Percentiles rank a stretch among this genome's conserved stretches.
These are phyloP conservation scores for Chlamydomonas sphaeroides DNA, from an alignment of 139 green algal species.

Conservation along the genomic window DNA sequence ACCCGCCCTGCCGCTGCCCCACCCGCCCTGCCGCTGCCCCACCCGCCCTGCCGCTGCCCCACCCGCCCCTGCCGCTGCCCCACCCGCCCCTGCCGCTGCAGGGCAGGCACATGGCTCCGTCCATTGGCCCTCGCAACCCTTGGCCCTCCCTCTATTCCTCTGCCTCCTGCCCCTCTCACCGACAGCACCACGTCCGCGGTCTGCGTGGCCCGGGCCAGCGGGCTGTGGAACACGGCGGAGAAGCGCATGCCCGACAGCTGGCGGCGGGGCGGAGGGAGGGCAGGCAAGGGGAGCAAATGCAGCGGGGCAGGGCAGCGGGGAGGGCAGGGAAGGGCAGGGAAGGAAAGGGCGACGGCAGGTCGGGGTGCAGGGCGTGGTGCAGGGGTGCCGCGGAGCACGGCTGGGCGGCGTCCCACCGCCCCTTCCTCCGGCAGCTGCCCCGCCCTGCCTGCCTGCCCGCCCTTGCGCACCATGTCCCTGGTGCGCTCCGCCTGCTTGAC, in stretches of 20 bases:
- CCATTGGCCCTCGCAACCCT: too few relatives aligned
- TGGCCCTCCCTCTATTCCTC: too few relatives aligned
- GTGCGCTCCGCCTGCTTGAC: slow-evolving; percentile 81
- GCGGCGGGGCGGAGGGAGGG: not conserved
- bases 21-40: too few relatives aligned
- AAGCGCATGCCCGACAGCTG: slow-evolving; percentile 83
- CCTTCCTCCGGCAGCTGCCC: too few relatives aligned
- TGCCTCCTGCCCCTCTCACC: not conserved
- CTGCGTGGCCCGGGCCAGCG: slow-evolving; percentile 78
- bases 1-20: too few relatives aligned
- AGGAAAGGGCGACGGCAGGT: not conserved
- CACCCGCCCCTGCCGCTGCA: too few relatives aligned
- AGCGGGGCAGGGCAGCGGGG: too few relatives aligned
- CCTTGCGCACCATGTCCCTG: slow-evolving; percentile 66
- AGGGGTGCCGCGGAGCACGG: too few relatives aligned
- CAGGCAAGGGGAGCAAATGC: not conserved
- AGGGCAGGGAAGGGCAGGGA: not conserved
- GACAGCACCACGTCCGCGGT: slow-evolving; percentile 88
- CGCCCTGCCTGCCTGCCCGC: not conserved
- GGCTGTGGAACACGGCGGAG: slow-evolving; percentile 73
- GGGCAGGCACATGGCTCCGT: too few relatives aligned
- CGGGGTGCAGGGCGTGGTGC: not conserved
- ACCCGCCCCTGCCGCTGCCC: too few relatives aligned
- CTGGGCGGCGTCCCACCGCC: too few relatives aligned
- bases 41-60: too few relatives aligned